Evolutionary conservation across 805 yeast genomes (phyloP).

Genomic region (Candida palmyrensis): DNA sequence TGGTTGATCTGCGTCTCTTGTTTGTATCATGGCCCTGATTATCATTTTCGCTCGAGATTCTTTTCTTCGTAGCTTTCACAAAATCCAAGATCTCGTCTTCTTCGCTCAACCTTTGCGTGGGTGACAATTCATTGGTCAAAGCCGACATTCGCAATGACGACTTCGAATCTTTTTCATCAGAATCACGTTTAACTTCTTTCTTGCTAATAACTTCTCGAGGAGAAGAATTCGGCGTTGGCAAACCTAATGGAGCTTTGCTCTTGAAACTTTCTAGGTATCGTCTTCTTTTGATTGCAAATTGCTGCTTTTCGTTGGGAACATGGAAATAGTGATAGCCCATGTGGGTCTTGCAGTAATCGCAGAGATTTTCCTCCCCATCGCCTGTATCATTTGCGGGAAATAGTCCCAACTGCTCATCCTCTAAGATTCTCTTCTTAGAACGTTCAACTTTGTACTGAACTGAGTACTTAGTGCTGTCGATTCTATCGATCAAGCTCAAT

Average conservation of each 20-base stretch:
- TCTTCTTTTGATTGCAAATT: neutral
- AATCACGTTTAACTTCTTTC: slow-evolving; percentile 2
- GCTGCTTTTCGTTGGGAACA: slow-evolving; percentile 23
- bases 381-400: slow-evolving; percentile 12
- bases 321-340: slow-evolving; percentile 43
- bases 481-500: slow-evolving; percentile 14
- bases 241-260: slow-evolving; percentile 12
- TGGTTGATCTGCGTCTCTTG: slow-evolving; percentile 5
- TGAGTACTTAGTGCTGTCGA: slow-evolving; percentile 5
- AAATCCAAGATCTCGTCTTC: slow-evolving; percentile 4
- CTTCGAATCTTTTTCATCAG: neutral
- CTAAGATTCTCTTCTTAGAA: slow-evolving; percentile 12
- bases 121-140: neutral
- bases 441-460: slow-evolving; percentile 9
- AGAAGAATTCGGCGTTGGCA: slow-evolving; percentile 35
- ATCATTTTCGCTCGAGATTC: neutral
- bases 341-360: slow-evolving; percentile 45
- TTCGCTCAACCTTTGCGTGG: slow-evolving; percentile 3
- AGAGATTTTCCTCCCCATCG: slow-evolving; percentile 32
- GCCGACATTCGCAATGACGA: slow-evolving; percentile 1
- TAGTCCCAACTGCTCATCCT: slow-evolving; percentile 13
- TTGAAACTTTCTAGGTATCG: neutral
- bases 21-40: neutral
- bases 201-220: slow-evolving; percentile 17
- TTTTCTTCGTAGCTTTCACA: slow-evolving; percentile 1